A percentile compares a stretch with the other conserved stretches of the same genome.
Evolutionary conservation across 2,329 filamentous ascomycete genomes (phyloP).

Genomic region (Ploettnerulaceae sp.): DNA sequence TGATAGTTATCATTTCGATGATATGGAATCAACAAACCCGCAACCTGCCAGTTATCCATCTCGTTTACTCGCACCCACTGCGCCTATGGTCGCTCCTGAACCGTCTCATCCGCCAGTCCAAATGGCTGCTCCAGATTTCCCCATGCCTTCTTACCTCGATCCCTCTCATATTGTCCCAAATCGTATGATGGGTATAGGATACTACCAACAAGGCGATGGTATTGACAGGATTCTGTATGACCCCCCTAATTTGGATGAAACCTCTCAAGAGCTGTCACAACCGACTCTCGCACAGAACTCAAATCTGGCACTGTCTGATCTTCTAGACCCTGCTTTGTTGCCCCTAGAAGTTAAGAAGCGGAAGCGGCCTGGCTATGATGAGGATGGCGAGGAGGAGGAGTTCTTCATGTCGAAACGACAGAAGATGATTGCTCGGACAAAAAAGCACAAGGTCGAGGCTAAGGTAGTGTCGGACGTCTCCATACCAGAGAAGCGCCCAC

Average conservation of each 20-base stretch:
- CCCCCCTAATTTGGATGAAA: conserved; percentile 21
- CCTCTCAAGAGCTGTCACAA: conserved; percentile 12
- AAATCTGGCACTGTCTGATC: conserved; percentile 26
- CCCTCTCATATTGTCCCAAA: conserved; percentile 21
- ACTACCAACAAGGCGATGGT: conserved; percentile 29
- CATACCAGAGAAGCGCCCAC: conserved; percentile 18
- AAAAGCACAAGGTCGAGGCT: conserved; percentile 8
- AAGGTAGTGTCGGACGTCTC: not conserved
- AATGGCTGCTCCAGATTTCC: conserved; percentile 15
- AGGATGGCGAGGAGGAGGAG: conserved; percentile 25
- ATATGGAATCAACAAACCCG: conserved; percentile 18
- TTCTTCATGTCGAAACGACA: conserved; percentile 29
- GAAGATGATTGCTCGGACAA: conserved; percentile 18
- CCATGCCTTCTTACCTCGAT: conserved; percentile 23
- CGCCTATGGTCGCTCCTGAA: conserved; percentile 20
- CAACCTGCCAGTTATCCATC: conserved; percentile 23
- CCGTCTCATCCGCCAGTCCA: conserved; percentile 10
- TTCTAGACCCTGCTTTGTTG: conserved; percentile 19
- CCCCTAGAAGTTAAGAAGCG: conserved; percentile 23
- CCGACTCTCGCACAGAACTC: conserved; percentile 11
- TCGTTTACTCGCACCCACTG: conserved; percentile 21
- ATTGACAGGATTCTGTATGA: conserved; percentile 32
- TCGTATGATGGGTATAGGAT: conserved; percentile 32
- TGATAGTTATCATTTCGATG: conserved; percentile 24
- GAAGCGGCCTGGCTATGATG: conserved; percentile 17